Evolutionary conservation across 2,329 filamentous ascomycete genomes (phyloP).

Genomic region (Albifimbria verrucaria): DNA sequence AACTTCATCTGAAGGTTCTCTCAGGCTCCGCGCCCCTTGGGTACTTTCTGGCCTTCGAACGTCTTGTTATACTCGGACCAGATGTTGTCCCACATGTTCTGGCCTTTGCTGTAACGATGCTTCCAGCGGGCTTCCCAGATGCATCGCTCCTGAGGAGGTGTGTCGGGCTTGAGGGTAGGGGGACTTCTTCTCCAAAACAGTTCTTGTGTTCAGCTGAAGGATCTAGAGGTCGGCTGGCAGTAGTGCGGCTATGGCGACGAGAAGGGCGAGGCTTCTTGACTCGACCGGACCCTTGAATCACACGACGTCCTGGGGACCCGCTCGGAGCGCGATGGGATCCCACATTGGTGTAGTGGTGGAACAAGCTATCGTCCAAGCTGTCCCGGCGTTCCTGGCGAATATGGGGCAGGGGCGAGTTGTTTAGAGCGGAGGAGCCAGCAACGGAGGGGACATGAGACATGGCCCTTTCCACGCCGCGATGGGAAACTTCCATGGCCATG

Average conservation of each 20-base stretch:
- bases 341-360: constrained; percentile 3
- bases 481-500: constrained; percentile 20
- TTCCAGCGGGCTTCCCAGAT: constrained; percentile 48
- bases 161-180: constrained; percentile 39
- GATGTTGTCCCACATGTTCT: constrained; percentile 58
- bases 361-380: constrained; percentile 16
- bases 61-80: constrained; percentile 35
- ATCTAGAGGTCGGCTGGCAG: constrained; percentile 7
- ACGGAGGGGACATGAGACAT: not conserved
- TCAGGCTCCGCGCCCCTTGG: constrained; percentile 34
- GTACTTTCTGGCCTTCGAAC: constrained; percentile 18
- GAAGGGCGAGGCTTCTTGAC: constrained; percentile 22
- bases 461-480: constrained; percentile 18
- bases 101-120: constrained; percentile 45
- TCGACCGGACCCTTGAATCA: constrained; percentile 15
- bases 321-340: constrained; percentile 15
- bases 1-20: constrained; percentile 56
- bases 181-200: constrained; percentile 29
- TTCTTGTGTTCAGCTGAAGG: constrained; percentile 30
- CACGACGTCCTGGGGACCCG: constrained; percentile 24
- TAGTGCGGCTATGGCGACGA: constrained; percentile 9
- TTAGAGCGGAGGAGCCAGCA: constrained; percentile 15
- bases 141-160: constrained; percentile 44
- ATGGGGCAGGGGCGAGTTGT: constrained; percentile 17
- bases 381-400: constrained; percentile 17